Evolutionary conservation across 2,329 filamentous ascomycete genomes (phyloP), one percentile per base, ranked within the genome.

Genomic region (Thielaviopsis ethacetica): DNA sequence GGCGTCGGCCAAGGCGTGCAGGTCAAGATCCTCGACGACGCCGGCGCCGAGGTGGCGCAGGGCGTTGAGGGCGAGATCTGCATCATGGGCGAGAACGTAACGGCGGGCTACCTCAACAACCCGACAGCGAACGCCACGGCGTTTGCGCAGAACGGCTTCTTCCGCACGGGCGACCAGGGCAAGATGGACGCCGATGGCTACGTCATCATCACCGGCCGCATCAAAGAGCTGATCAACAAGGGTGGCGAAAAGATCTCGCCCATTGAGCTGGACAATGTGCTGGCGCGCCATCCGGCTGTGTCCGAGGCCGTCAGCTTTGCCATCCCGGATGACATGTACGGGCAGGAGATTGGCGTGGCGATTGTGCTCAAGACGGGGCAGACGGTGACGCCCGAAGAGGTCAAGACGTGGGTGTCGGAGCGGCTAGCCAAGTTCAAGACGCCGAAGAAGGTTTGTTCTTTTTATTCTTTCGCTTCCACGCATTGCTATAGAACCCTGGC

Each of bases 201-300:
- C 68, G 74, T 95, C 12, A 78, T 87, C 67, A 91, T 95, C 71
- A 94, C 89, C 0, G 89, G 89, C n/a, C 79, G 89, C 57, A 94
- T 94, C 73, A 95, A 95, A 76, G 89, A 95, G 72, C 76, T 95
- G 57, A 94, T 95, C 75, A 90, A 90, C 72, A 91, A 91, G 72
- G 88, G 86, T 59, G 88, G 88, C 61, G 88, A 94, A 74, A 93
- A 93, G 75, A 93, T 94, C 68, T 87, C 83, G 64, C 88, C 89
- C 1, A 91, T 93, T 59, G 88, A 94, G 72, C 76, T 94, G 38
- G 88, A 94, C 74, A 94, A 94, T 64, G 81, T 86, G 13, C 74
- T 94, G 27, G 77, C 84, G n/a, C 78, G 85, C 60, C 81, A 91
- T 67, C 81, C 85, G 10, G 79, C 82, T 41, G 79, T 93, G 1